Base-by-base conservation (phyloP, 2,329 filamentous ascomycete genomes). In the Biscogniauxia sp. region DNA sequence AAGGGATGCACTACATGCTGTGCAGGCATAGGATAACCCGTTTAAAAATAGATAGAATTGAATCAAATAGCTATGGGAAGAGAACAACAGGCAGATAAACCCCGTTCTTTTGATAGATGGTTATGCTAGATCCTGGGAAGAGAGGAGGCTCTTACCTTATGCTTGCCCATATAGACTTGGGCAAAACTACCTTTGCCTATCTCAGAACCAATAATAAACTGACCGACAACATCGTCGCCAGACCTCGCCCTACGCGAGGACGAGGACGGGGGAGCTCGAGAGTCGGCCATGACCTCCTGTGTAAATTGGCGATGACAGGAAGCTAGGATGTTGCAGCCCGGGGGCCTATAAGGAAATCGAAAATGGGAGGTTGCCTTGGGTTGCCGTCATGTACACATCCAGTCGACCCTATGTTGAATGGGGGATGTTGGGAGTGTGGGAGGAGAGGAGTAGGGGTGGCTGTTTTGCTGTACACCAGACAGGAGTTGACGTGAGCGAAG, bases 151-250 rank as follows among this genome's bases (percentile, higher is more conserved):
- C 88, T 78, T 79, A 96, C 93, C 79, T 90, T 90, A 78, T 96
- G 91, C 69, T 88, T 87, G 66, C 91, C 93, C 74, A 90, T 87
- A 76, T 95, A 98, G 67, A 99, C 95, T 68, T 93, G 93, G 67
- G 95, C 95, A 81, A 98, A 99, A 80, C 95, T 98, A 64, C 95
- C 95, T 79, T 95, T 95, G 65, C 95, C 95, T 74, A 98, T 97
- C 79, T 97, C 92, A 69, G 90, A 88, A 69, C 93, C 86, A 71
- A 94, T 88, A 70, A 85, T 84, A 77, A 96, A 97, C 72, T 90
- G 87, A 68, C 93, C 92, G 70, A 95, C 75, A 63, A 72, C 65
- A 69, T 75, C 77, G 59, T 79, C 77, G 67, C 71, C 69, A 63
- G 72, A 68, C 69, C 72, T 76, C 67, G 72, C 66, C 54, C 76